These are phyloP conservation scores for Rhynchospora pubera DNA, from an alignment of 176 grass and related monocot genomes.

Conservation along the genomic window DNA sequence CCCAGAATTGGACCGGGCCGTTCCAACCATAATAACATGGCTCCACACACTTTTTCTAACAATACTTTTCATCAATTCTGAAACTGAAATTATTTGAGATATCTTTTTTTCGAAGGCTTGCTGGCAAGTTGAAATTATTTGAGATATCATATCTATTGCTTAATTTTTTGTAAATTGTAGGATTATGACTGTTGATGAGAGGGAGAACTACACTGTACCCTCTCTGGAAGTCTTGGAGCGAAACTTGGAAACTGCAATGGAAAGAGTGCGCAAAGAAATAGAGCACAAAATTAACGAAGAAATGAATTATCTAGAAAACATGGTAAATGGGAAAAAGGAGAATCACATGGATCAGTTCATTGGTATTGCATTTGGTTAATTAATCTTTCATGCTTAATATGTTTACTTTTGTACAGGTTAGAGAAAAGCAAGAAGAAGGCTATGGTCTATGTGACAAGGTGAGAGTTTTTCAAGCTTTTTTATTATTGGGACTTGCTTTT, in stretches of 20 bases:
- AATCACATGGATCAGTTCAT: background rate
- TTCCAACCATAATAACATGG: too few species aligned
- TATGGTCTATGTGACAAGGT: constrained; percentile 69
- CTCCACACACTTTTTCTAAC: too few species aligned
- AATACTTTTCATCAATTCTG: background rate
- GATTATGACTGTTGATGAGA: constrained; percentile 66
- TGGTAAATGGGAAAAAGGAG: constrained; percentile 1
- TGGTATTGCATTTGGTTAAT: background rate
- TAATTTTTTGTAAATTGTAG: constrained; percentile 12
- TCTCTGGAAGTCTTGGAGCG: constrained; percentile 61
- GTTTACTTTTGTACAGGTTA: constrained; percentile 42
- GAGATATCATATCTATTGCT: background rate
- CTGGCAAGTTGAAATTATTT: background rate
- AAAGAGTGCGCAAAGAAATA: constrained; percentile 68
- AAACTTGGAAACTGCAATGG: constrained; percentile 63
- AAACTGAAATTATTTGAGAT: background rate
- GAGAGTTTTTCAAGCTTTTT: background rate
- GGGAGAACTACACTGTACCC: constrained; percentile 59
- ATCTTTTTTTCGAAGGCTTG: too few species aligned
- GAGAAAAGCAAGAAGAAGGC: constrained; percentile 56
- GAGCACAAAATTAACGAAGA: constrained; percentile 71
- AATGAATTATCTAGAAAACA: constrained; percentile 60
- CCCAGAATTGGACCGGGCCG: too few species aligned
- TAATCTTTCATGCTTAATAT: background rate
- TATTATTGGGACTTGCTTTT: background rate